Percentiles rank a stretch among this genome's conserved stretches.
Conservation (phyloP, 164 flowering plant genomes). For the Nymphaea thermarum region DNA sequence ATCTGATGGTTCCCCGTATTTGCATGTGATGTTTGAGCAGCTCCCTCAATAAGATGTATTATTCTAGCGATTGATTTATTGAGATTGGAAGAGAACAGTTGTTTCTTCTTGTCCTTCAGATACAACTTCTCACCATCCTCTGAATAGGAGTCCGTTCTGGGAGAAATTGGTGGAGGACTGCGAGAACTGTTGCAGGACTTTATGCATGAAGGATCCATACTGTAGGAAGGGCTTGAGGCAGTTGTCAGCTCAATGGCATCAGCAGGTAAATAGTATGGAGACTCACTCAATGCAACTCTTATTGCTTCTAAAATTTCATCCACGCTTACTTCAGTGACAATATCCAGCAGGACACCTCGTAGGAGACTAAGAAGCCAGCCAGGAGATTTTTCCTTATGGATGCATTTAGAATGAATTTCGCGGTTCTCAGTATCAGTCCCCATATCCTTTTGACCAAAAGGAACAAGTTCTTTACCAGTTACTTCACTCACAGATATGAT, state of each 20-base stretch:
- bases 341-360: constrained; percentile 40
- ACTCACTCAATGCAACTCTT: constrained; percentile 25
- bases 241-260: constrained; percentile 14
- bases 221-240: constrained; percentile 6
- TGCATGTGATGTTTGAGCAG: constrained; percentile 22
- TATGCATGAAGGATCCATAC: constrained; percentile 9
- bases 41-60: constrained; percentile 63
- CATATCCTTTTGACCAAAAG: constrained; percentile 15
- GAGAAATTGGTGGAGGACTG: constrained; percentile 24
- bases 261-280: constrained; percentile 7
- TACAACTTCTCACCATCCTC: constrained; percentile 4
- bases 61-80: constrained; percentile 42
- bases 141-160: constrained; percentile 11
- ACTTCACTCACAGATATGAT: constrained; percentile 4
- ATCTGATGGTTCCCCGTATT: constrained; percentile 17
- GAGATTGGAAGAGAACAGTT: constrained; percentile 21
- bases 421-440: constrained; percentile 7
- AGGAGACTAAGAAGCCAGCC: constrained; percentile 64
- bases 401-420: constrained; percentile 10
- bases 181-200: constrained; percentile 26
- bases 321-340: constrained; percentile 31
- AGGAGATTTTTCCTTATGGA: constrained; percentile 12
- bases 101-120: constrained; percentile 12
- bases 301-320: constrained; percentile 57
- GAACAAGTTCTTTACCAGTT: constrained; percentile 46